Conservation (phyloP, 2,329 filamentous ascomycete genomes). For the Dactylellina cionopaga region DNA sequence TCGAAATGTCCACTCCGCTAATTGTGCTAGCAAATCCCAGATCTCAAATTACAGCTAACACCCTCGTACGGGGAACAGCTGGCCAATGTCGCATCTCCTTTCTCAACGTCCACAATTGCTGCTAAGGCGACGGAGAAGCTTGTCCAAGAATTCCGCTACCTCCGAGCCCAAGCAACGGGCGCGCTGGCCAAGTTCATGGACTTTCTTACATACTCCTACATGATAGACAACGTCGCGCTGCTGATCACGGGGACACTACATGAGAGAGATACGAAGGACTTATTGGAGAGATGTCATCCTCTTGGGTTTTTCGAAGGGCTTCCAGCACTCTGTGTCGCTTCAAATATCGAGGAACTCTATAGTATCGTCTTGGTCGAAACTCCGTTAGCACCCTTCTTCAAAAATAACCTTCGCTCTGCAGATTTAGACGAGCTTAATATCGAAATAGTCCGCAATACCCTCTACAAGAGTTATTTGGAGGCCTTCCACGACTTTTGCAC, state of each 20-base stretch:
- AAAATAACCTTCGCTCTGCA: constrained; percentile 92
- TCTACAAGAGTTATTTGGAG: constrained; percentile 99
- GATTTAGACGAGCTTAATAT: constrained; percentile 99
- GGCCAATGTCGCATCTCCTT: constrained; percentile 89
- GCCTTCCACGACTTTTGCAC: constrained; percentile 97
- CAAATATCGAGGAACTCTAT: constrained; percentile 98
- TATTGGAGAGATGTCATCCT: constrained; percentile 94
- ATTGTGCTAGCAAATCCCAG: constrained; percentile 64
- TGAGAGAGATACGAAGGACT: constrained; percentile 93
- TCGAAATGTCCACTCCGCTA: constrained; percentile 18
- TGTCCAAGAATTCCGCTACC: constrained; percentile 94
- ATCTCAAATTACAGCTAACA: constrained; percentile 96
- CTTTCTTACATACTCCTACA: constrained; percentile 98
- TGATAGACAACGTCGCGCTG: constrained; percentile 99
- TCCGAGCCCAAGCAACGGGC: constrained; percentile 91
- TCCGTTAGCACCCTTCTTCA: constrained; percentile 94
- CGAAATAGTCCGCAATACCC: constrained; percentile 96
- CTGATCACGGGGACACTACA: constrained; percentile 97
- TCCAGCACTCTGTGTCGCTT: constrained; percentile 96
- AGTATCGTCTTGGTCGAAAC: constrained; percentile 98
- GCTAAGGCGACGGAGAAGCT: constrained; percentile 97
- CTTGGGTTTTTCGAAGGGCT: constrained; percentile 99
- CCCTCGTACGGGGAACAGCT: constrained; percentile 98
- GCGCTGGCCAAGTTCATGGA: constrained; percentile 95
- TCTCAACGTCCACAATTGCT: constrained; percentile 93